Evolutionary conservation across 306 rosid genomes (phyloP).

Genomic region (Mimosa bimucronata): DNA sequence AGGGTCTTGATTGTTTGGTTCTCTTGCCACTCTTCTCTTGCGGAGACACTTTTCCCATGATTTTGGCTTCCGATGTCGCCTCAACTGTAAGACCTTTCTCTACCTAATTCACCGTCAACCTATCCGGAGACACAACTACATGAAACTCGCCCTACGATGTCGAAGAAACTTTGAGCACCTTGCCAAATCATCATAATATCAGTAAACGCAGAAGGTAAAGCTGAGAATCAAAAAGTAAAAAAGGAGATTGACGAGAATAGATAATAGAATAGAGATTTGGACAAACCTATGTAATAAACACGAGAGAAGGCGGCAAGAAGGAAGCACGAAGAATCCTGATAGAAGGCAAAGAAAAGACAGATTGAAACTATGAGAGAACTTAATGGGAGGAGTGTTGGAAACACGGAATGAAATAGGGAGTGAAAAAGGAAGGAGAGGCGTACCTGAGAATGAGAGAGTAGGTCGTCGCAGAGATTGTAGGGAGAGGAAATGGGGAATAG

Average conservation of each 20-base stretch:
- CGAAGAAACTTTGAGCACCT: neutral
- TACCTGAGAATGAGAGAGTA: conserved; percentile 36
- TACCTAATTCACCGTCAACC: neutral
- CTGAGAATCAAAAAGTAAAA: neutral
- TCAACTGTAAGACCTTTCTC: conserved; percentile 3
- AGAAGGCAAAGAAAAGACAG: neutral
- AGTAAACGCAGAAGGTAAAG: neutral
- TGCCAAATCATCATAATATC: neutral
- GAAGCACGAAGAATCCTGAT: neutral
- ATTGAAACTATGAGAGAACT: neutral
- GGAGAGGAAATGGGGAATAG: neutral
- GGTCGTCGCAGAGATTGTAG: conserved; percentile 19
- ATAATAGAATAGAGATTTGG: conserved; percentile 18
- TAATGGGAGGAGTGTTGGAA: neutral
- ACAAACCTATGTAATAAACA: neutral
- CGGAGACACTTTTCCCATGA: conserved; percentile 71
- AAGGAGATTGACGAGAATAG: neutral
- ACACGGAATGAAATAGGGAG: neutral
- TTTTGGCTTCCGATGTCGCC: conserved; percentile 17
- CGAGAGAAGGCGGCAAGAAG: neutral
- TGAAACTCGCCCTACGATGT: neutral
- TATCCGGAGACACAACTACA: conserved; percentile 28
- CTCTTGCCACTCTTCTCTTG: conserved; percentile 58
- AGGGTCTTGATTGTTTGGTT: conserved; percentile 51
- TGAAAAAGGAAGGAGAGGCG: neutral